Percentiles rank a stretch among this genome's conserved stretches.
Evolutionary conservation across 306 rosid genomes (phyloP).

Genomic region (Rosa persica): DNA sequence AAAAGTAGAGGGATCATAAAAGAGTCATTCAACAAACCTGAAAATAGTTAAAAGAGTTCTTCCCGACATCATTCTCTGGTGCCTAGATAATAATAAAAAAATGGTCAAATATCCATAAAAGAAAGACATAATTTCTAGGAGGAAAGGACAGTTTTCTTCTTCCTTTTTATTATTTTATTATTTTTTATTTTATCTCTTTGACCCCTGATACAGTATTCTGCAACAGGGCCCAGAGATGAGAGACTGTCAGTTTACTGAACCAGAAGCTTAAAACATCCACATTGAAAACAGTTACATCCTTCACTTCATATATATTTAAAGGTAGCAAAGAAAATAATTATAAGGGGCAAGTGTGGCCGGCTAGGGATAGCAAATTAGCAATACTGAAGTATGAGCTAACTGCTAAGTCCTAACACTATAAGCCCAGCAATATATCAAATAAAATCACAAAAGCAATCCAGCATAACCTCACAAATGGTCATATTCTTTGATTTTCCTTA

Average conservation of each 20-base stretch:
- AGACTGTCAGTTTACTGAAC: neutral
- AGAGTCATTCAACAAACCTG: conserved; percentile 59
- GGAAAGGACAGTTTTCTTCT: neutral
- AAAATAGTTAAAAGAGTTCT: conserved; percentile 82
- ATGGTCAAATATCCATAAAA: conserved; percentile 28
- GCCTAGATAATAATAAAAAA: conserved; percentile 46
- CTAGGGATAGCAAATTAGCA: neutral
- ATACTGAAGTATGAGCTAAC: neutral
- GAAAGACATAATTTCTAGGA: neutral
- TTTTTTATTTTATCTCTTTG: neutral
- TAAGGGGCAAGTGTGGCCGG: too few species aligned
- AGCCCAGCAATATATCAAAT: neutral
- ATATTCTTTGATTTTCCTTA: neutral
- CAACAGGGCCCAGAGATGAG: neutral
- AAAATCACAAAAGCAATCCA: neutral
- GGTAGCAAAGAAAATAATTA: neutral
- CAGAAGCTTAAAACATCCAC: neutral
- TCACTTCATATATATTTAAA: neutral
- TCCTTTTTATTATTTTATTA: too few species aligned
- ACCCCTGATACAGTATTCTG: neutral
- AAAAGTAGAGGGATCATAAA: neutral
- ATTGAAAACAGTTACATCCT: neutral
- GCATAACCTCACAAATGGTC: neutral
- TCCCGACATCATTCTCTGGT: conserved; percentile 93
- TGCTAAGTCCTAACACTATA: neutral